Evolutionary conservation across 306 rosid species (phyloP).

Genomic region (cucumber (Cucumis sativus)): Cucumber_9930_V3 NC_026660.2:16725001-16725500

Average conservation of each 20-base stretch:
- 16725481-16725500: background rate
- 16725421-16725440: background rate
- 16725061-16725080: constrained; percentile 15
- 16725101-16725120: background rate
- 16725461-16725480: background rate
- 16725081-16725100: constrained; percentile 19
- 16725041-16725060: constrained; percentile 36
- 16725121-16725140: constrained; percentile 6
- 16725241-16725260: background rate
- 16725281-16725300: constrained; percentile 19
- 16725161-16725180: constrained; percentile 99
- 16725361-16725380: background rate
- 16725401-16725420: background rate
- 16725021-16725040: constrained; percentile 91
- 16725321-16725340: background rate
- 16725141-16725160: constrained; percentile 92
- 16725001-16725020: constrained; percentile 89
- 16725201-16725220: background rate
- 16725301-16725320: background rate
- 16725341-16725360: background rate
- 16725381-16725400: constrained; percentile 3
- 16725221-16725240: background rate
- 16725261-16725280: constrained; percentile 98
- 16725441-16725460: background rate
- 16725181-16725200: constrained; percentile 22